Conservation (phyloP, 75 land plant genomes). For the Cupressus sempervirens region DNA sequence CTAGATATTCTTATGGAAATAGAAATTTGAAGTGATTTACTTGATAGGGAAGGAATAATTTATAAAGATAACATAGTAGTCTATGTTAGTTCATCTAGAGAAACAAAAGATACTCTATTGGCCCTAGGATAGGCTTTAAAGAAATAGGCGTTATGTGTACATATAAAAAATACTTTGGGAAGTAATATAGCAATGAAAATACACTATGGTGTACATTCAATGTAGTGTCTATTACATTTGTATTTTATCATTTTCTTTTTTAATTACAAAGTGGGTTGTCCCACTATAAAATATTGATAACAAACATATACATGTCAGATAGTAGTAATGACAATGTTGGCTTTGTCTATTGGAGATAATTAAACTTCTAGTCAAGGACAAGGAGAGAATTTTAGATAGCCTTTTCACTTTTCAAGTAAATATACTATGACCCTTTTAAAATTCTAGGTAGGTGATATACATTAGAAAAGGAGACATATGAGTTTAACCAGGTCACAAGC, state of each 20-base stretch:
- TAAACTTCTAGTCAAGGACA: constrained; percentile 63
- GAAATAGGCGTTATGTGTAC: constrained; percentile 96
- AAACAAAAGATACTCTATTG: constrained; percentile 90
- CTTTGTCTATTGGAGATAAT: constrained; percentile 88
- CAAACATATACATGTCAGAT: constrained; percentile 99
- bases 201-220: constrained; percentile 96
- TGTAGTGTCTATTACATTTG: constrained; percentile 45
- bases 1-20: constrained; percentile 83
- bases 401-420: constrained; percentile 80
- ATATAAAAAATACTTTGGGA: constrained; percentile 96
- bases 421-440: constrained; percentile 9
- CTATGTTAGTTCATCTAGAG: constrained; percentile 98
- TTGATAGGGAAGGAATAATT: constrained; percentile 91
- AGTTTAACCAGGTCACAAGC: not conserved
- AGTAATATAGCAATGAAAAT: constrained; percentile 93
- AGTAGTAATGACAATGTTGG: constrained; percentile 94
- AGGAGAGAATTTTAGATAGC: constrained; percentile 74
- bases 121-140: constrained; percentile 85
- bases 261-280: not conserved
- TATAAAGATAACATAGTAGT: constrained; percentile 95
- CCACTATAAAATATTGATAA: not conserved
- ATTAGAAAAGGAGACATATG: not conserved
- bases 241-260: not conserved
- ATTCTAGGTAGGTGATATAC: not conserved
- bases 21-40: constrained; percentile 93